A percentile compares a stretch with the other conserved stretches of the same genome.
Evolutionary conservation across 2,329 filamentous ascomycete species (phyloP).

Genomic region (Paraconiothyrium sp.): DNA sequence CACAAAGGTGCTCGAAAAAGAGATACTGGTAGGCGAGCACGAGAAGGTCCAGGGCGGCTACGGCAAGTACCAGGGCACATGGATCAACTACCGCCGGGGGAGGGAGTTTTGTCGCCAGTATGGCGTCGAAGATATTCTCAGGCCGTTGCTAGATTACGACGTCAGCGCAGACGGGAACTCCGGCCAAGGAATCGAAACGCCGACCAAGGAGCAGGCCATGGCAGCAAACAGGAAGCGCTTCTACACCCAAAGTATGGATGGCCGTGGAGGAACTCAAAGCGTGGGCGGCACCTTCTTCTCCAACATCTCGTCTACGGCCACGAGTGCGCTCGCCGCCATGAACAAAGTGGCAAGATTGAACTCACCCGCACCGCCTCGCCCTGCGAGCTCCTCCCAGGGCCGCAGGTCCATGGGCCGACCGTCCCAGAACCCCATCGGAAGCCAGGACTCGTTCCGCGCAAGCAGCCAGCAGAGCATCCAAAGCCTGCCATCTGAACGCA

Average conservation of each 20-base stretch:
- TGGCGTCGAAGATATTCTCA: constrained; percentile 78
- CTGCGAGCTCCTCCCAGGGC: constrained; percentile 68
- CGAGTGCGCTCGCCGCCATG: constrained; percentile 92
- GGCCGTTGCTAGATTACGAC: constrained; percentile 80
- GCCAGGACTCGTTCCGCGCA: constrained; percentile 71
- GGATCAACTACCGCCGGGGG: constrained; percentile 94
- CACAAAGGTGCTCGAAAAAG: constrained; percentile 97
- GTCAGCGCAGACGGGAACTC: constrained; percentile 77
- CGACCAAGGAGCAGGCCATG: constrained; percentile 99
- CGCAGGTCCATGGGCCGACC: constrained; percentile 76
- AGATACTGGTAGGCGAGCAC: constrained; percentile 94
- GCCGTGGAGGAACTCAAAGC: constrained; percentile 68
- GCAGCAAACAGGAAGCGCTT: constrained; percentile 88
- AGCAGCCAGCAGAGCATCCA: constrained; percentile 83
- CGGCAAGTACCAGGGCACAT: constrained; percentile 98
- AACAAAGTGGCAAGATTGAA: constrained; percentile 91
- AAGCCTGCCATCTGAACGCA: constrained; percentile 77
- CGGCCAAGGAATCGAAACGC: constrained; percentile 85
- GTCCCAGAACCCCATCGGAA: constrained; percentile 70
- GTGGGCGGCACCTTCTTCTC: constrained; percentile 92
- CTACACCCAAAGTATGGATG: constrained; percentile 80
- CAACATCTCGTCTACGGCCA: constrained; percentile 93
- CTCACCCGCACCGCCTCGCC: constrained; percentile 75
- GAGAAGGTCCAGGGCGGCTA: constrained; percentile 99
- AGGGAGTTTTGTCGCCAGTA: constrained; percentile 88